A percentile compares a stretch with the other conserved stretches of the same genome.
These are phyloP conservation scores for Cercospora brassicicola DNA, from an alignment of 2,329 filamentous ascomycete species.

Conservation along the genomic window DNA sequence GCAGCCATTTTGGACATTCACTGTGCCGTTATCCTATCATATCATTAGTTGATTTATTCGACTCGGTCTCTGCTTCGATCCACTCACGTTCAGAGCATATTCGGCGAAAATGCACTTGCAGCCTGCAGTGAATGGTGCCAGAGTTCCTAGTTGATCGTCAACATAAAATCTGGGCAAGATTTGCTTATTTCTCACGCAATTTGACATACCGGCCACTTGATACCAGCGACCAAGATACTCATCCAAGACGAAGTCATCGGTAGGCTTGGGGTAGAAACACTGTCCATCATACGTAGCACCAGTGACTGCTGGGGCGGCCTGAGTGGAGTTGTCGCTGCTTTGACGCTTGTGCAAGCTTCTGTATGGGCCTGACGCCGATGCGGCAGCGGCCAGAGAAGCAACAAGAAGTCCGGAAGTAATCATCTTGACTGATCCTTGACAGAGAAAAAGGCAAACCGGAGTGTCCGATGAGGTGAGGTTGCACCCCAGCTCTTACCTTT, in stretches of 20 bases:
- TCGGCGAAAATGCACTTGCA: constrained; percentile 29
- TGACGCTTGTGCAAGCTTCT: background rate
- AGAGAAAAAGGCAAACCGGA: background rate
- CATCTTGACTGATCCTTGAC: background rate
- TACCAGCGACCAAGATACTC: constrained; percentile 30
- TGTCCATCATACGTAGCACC: constrained; percentile 25
- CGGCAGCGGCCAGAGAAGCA: background rate
- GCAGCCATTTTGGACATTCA: constrained; percentile 27
- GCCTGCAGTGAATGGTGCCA: constrained; percentile 23
- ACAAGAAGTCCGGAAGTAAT: background rate
- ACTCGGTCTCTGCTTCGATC: background rate
- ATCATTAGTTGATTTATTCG: background rate
- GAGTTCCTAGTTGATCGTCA: constrained; percentile 10
- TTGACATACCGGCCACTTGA: constrained; percentile 23
- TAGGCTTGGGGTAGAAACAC: constrained; percentile 29
- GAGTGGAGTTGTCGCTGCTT: constrained; percentile 3
- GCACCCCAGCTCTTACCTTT: background rate
- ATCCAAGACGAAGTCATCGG: constrained; percentile 23
- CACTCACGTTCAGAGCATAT: constrained; percentile 21
- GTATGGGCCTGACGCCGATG: constrained; percentile 2
- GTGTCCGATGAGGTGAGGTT: background rate
- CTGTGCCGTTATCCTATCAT: constrained; percentile 24
- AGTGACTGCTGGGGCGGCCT: constrained; percentile 4
- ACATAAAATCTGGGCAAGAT: background rate
- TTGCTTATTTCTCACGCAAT: background rate